Evolutionary conservation across 345 rosid genomes (phyloP).

Genomic region (Lumnitzera littorea): DNA sequence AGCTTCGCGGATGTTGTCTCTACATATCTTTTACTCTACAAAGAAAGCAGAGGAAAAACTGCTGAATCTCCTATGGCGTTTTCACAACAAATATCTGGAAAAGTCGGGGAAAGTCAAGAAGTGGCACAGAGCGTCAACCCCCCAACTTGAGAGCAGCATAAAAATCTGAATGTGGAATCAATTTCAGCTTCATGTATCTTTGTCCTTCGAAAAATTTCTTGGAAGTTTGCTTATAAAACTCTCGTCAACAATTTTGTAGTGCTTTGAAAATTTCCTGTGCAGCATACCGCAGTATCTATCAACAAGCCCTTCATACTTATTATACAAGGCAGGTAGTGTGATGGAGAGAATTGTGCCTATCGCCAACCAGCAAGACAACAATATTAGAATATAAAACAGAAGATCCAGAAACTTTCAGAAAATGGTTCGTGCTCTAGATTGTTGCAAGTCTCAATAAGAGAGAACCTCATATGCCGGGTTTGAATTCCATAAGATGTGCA

Average conservation of each 20-base stretch:
- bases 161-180: not conserved
- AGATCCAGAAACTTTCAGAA: not conserved
- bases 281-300: conserved; percentile 66
- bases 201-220: conserved; percentile 52
- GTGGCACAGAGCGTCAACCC: not conserved
- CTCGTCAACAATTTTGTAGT: conserved; percentile 75
- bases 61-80: no score
- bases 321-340: conserved; percentile 79
- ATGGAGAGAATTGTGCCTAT: conserved; percentile 72
- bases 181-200: conserved; percentile 31
- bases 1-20: no score
- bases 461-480: no score
- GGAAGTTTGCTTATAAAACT: conserved; percentile 67
- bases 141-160: not conserved
- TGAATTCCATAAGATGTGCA: no score
- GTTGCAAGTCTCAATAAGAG: no score
- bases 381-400: not conserved
- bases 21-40: no score
- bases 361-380: conserved; percentile 14
- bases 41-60: no score
- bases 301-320: conserved; percentile 52
- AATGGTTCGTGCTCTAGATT: not conserved
- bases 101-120: not conserved
- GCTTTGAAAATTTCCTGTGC: conserved; percentile 52
- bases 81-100: no score